Evolutionary conservation across 2,329 filamentous ascomycete species (phyloP).

Genomic region (Fusarium fujikuroi): DNA sequence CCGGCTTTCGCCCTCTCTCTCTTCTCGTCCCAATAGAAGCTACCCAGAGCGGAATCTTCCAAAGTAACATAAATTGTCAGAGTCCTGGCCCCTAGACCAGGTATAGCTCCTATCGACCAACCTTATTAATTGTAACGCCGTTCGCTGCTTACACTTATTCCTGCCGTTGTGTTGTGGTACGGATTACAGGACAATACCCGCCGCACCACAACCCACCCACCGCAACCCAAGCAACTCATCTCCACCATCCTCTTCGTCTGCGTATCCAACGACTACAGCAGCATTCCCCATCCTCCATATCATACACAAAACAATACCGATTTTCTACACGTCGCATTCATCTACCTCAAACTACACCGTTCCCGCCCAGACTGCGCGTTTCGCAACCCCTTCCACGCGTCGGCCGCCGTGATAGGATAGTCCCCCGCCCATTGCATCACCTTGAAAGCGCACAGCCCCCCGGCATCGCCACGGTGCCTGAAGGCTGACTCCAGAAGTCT

Average conservation of each 20-base stretch:
- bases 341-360: slow-evolving; percentile 30
- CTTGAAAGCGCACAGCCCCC: slow-evolving; percentile 55
- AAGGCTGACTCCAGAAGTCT: slow-evolving; percentile 60
- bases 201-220: slow-evolving; percentile 29
- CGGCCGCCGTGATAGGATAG: slow-evolving; percentile 44
- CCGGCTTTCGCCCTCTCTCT: slow-evolving; percentile 11
- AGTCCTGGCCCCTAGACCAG: slow-evolving; percentile 1
- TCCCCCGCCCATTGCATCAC: slow-evolving; percentile 47
- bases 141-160: slow-evolving; percentile 4
- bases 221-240: slow-evolving; percentile 27
- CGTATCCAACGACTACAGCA: background rate
- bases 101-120: slow-evolving; percentile 19
- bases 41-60: slow-evolving; percentile 8
- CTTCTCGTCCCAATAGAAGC: background rate
- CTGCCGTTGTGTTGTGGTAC: slow-evolving; percentile 9
- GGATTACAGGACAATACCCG: slow-evolving; percentile 17
- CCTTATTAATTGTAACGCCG: slow-evolving; percentile 35
- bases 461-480: slow-evolving; percentile 54
- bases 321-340: slow-evolving; percentile 33
- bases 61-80: slow-evolving; percentile 14
- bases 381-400: slow-evolving; percentile 46
- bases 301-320: slow-evolving; percentile 17
- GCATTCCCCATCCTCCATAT: background rate
- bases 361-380: slow-evolving; percentile 29
- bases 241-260: slow-evolving; percentile 35